Conservation (phyloP, 1,284 basidiomycete species). For the Microbotryum silenes-acaulis region DNA sequence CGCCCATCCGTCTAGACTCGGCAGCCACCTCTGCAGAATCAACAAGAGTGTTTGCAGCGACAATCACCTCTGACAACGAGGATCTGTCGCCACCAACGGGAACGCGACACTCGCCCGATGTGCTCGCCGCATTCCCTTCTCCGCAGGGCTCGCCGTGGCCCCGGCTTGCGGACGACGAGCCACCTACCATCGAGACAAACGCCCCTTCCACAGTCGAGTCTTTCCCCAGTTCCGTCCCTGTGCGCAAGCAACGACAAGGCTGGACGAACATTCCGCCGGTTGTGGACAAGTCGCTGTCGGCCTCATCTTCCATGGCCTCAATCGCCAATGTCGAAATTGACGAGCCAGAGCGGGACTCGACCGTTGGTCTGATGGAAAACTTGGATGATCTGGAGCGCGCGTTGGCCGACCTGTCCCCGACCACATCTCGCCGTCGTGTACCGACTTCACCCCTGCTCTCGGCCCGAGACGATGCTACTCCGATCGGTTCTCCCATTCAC, state of each 20-base stretch:
- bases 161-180: background rate
- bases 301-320: constrained; percentile 16
- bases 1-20: constrained; percentile 31
- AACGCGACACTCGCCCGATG: constrained; percentile 8
- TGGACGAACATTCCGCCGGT: constrained; percentile 17
- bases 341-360: constrained; percentile 21
- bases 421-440: no score
- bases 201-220: constrained; percentile 21
- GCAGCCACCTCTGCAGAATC: background rate
- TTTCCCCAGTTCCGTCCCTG: constrained; percentile 17
- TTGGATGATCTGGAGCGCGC: constrained; percentile 35
- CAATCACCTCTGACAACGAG: background rate
- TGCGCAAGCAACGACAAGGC: constrained; percentile 19
- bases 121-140: constrained; percentile 19
- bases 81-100: background rate
- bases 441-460: no score
- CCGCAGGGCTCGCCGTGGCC: background rate
- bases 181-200: constrained; percentile 7
- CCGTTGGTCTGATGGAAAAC: constrained; percentile 31
- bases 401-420: constrained; percentile 33
- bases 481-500: no score
- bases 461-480: no score
- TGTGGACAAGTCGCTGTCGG: constrained; percentile 16
- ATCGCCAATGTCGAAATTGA: constrained; percentile 4
- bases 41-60: constrained; percentile 1